Evolutionary conservation across 2,329 filamentous ascomycete genomes (phyloP).

Genomic region (Ascochyta pisi): DNA sequence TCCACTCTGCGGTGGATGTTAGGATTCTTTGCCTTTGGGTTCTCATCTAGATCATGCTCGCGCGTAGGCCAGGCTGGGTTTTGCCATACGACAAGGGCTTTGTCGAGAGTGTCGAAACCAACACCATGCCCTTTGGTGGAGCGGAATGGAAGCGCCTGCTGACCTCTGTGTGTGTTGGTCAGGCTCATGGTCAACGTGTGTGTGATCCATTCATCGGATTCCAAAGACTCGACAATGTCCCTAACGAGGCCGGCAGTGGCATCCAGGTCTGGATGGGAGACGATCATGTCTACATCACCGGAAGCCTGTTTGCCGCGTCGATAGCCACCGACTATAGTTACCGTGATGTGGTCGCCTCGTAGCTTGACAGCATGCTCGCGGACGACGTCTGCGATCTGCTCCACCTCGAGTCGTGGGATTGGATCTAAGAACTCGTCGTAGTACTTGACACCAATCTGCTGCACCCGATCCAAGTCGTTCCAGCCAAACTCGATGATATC

Average conservation of each 20-base stretch:
- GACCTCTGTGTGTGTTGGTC: conserved; percentile 74
- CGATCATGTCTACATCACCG: conserved; percentile 85
- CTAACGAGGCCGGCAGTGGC: conserved; percentile 74
- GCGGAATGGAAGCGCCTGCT: conserved; percentile 66
- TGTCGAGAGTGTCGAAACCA: conserved; percentile 89
- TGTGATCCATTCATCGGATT: conserved; percentile 74
- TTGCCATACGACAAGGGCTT: conserved; percentile 93
- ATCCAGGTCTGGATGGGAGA: conserved; percentile 76
- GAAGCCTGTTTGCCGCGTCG: conserved; percentile 75
- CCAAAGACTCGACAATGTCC: conserved; percentile 74
- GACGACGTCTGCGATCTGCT: conserved; percentile 70
- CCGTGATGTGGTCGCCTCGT: conserved; percentile 61
- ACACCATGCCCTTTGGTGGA: conserved; percentile 51
- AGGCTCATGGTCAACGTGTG: conserved; percentile 78
- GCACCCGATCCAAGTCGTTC: conserved; percentile 74
- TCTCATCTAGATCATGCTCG: conserved; percentile 41
- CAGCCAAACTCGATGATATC: conserved; percentile 87
- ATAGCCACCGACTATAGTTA: conserved; percentile 79
- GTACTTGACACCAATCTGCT: conserved; percentile 93
- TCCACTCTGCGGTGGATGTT: conserved; percentile 86
- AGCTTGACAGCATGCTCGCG: conserved; percentile 71
- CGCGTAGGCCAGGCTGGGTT: conserved; percentile 60
- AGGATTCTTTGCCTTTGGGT: conserved; percentile 63
- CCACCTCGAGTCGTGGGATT: conserved; percentile 77
- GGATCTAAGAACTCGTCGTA: conserved; percentile 81